A percentile compares a stretch with the other conserved stretches of the same genome.
Evolutionary conservation across 2,329 filamentous ascomycete genomes (phyloP).

Genomic region (Hypomyces rosellus): DNA sequence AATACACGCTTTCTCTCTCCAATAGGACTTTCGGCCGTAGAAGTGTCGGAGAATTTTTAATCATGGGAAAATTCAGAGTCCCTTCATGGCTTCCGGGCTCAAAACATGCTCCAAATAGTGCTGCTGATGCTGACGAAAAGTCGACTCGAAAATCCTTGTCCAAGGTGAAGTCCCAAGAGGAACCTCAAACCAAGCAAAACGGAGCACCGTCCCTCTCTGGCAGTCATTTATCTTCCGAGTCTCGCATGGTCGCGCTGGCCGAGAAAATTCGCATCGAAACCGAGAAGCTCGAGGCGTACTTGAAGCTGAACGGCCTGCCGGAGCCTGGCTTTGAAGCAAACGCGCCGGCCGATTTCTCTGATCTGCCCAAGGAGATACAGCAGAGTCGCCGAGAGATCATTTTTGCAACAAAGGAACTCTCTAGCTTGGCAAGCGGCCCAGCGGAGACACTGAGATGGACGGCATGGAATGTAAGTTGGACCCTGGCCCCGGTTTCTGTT

Average conservation of each 20-base stretch:
- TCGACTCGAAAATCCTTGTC: slow-evolving; percentile 29
- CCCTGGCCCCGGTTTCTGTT: neutral
- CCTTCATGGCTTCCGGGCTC: slow-evolving; percentile 29
- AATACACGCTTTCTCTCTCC: too few relatives aligned
- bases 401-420: slow-evolving; percentile 42
- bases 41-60: neutral
- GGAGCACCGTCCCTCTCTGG: neutral
- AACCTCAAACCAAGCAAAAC: neutral
- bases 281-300: slow-evolving; percentile 42
- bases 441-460: slow-evolving; percentile 46
- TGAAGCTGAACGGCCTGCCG: slow-evolving; percentile 35
- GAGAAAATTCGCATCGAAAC: slow-evolving; percentile 42
- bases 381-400: slow-evolving; percentile 41
- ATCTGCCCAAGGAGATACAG: slow-evolving; percentile 39
- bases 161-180: slow-evolving; percentile 18
- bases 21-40: too few relatives aligned
- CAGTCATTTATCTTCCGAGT: slow-evolving; percentile 18
- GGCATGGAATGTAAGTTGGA: slow-evolving; percentile 41
- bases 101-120: slow-evolving; percentile 13
- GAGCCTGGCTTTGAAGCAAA: slow-evolving; percentile 41
- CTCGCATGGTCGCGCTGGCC: slow-evolving; percentile 40
- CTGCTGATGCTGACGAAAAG: slow-evolving; percentile 26
- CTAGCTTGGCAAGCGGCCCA: slow-evolving; percentile 42
- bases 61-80: slow-evolving; percentile 30
- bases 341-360: slow-evolving; percentile 40